Base-by-base conservation (phyloP, 1,139 yeast species). In the Zygosaccharomyces sapae region DNA sequence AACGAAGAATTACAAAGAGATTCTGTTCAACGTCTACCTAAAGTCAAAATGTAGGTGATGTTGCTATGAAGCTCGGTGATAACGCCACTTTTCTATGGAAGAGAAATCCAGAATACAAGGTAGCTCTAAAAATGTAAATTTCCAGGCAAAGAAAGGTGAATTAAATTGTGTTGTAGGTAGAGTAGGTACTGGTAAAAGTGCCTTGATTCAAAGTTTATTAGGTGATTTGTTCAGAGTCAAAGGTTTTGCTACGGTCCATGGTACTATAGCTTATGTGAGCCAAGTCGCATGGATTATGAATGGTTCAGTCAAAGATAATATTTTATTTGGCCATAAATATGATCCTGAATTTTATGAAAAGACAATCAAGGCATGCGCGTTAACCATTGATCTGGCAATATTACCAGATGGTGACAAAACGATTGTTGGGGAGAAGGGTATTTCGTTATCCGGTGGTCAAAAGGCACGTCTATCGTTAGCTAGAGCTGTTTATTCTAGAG, bases 211-310 rank as follows among this genome's bases (percentile, higher is more conserved):
- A 66, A 81, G 95, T 18, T 72, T 89, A 35, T 71, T 92, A 38
- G 98, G 97, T 56, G 95, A 90, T 59, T 74, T 90, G 54, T 83
- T 86, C 67, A 85, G 86, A 66, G 75, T 83, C 25, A 79, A 79
- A 45, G 98, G 98, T 46, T 70, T 75, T 33, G 94, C 87, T 2
- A 72, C 72, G 31, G 76, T 86, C 29, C 83, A 79, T 59, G 98
- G 98, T 45, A 75, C 77, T 40, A 74, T 89, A 37, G 97, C 97
- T 0, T 92, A 90, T 68, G 96, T 86, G 38, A 85, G 97, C 3
- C 98, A 92, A 69, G 73, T 77, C n/a, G 81, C 97, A 1, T 92
- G 97, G 97, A 88, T 92, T 51, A 87, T 88, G 87, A 92, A 92
- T 63, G 96, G 95, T 41, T 74, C 95, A 6, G 89, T 92, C 12